Conservation (phyloP, 306 rosid genomes). For the Delonix regia region DNA sequence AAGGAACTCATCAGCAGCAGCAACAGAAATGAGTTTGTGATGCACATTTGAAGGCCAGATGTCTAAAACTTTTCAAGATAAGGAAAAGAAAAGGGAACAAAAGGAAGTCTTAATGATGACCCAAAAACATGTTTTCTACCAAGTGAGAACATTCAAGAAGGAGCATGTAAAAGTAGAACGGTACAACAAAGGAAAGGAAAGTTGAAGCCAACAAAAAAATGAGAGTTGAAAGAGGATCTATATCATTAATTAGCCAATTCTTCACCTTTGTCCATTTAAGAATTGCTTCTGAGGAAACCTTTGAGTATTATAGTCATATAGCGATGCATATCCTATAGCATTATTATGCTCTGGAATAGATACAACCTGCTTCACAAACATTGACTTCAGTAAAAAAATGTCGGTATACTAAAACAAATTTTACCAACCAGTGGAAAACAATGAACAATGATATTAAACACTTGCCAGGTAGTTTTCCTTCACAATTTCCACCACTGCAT, state of each 20-base stretch:
- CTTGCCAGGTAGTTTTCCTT: slow-evolving; percentile 93
- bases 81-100: not conserved
- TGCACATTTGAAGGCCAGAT: not conserved
- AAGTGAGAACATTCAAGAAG: not conserved
- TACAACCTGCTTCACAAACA: slow-evolving; percentile 60
- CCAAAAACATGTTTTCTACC: not conserved
- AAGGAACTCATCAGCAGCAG: not conserved
- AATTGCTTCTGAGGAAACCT: slow-evolving; percentile 58
- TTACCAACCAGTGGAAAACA: slow-evolving; percentile 22
- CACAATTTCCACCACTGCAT: slow-evolving; percentile 79
- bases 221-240: not conserved
- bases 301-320: slow-evolving; percentile 83
- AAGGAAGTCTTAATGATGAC: not conserved
- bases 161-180: not conserved
- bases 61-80: not conserved
- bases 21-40: not conserved
- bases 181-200: not conserved
- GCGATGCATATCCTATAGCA: slow-evolving; percentile 74
- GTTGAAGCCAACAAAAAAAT: not conserved
- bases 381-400: slow-evolving; percentile 31
- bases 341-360: slow-evolving; percentile 75
- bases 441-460: slow-evolving; percentile 29
- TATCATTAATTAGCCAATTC: slow-evolving; percentile 24
- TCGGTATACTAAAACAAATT: slow-evolving; percentile 11
- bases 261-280: slow-evolving; percentile 80